Percentiles rank a stretch among this genome's conserved stretches.
These are phyloP conservation scores for Phytophthora boehmeriae DNA, from an alignment of 352 stramenopile species.

Conservation along the genomic window DNA sequence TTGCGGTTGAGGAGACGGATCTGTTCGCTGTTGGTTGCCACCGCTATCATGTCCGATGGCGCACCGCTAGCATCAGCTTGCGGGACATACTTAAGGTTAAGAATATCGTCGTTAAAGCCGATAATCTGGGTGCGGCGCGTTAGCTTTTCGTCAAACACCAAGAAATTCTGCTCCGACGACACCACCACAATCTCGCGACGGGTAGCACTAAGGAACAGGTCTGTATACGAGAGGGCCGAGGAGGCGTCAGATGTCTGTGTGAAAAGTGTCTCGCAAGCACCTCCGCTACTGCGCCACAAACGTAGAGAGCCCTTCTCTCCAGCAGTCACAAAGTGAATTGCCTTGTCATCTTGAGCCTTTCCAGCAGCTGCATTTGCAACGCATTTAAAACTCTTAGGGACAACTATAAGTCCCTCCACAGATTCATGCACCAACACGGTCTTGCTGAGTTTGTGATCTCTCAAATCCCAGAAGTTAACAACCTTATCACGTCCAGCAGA, in stretches of 20 bases:
- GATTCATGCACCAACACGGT: conserved; percentile 95
- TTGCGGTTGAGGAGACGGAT: conserved; percentile 94
- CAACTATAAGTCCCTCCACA: conserved; percentile 93
- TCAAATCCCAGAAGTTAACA: conserved; percentile 91
- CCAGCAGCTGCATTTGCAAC: conserved; percentile 25
- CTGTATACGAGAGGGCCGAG: conserved; percentile 52
- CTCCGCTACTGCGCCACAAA: conserved; percentile 59
- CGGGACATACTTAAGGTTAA: conserved; percentile 96
- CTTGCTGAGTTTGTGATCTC: conserved; percentile 84
- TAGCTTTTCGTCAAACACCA: conserved; percentile 80
- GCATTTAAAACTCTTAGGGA: conserved; percentile 72
- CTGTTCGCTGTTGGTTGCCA: conserved; percentile 96
- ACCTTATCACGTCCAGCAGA: conserved; percentile 94
- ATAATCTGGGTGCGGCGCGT: conserved; percentile 81
- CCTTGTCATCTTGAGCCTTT: conserved; percentile 53
- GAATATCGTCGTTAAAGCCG: conserved; percentile 97
- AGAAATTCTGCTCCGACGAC: conserved; percentile 87
- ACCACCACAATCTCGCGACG: conserved; percentile 79
- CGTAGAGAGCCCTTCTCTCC: conserved; percentile 92
- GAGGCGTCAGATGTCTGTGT: conserved; percentile 46
- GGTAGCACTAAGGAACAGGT: conserved; percentile 55
- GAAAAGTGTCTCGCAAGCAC: conserved; percentile 48
- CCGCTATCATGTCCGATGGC: conserved; percentile 81
- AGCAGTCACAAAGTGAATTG: conserved; percentile 92
- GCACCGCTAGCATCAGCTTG: conserved; percentile 49